Base-by-base conservation (phyloP, 176 grass and related monocot species). In the Themeda triandra region DNA sequence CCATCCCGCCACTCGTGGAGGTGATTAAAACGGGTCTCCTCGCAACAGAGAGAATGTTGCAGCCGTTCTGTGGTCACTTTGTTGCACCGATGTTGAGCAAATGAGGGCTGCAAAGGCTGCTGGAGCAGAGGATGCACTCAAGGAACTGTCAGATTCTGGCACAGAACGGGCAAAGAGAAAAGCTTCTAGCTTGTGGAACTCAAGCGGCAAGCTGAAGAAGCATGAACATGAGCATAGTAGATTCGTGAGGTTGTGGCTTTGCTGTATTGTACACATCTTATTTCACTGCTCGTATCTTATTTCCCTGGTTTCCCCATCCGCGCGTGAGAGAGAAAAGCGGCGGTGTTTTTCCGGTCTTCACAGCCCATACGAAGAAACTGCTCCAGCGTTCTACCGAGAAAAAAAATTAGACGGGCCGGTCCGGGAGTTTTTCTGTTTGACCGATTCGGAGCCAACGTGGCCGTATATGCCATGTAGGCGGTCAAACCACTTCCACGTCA, bases 91-190 rank as follows among this genome's bases (percentile, higher is more conserved):
- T 90, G 84, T 62, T 25, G 83, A 88, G 70, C 91, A 87, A 67
- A 83, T 54, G 10, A 63, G 25, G 69, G 86, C 80, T 80, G 86
- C 84, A 37, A 99, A 89, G 76, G 89, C 87, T 11, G 78, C 80
- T 64, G 96, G 93, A 60, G 86, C n/a, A 14, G 84, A 88, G 75
- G 93, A 92, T 81, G 93, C 85, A 53, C 79, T 99, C 37, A 94
- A 89, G 75, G 96, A 96, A 68, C 71, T 99, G 27, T 71, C 88
- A n/a, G 91, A 96, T 83, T 91, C 73, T 5, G 93, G 96, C 79
- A 96, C 91, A 1, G 93, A 96, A 27, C 90, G 93, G 10, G 96
- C 96, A 69, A 99, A 96, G 81, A 93, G 96, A 85, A 99, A 99
- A 85, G 91, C 96, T 53, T 85, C 75, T 66, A 89, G 87, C 75